Conservation (phyloP, 768 basidiomycete species). For the Tulasnella sp. region DNA sequence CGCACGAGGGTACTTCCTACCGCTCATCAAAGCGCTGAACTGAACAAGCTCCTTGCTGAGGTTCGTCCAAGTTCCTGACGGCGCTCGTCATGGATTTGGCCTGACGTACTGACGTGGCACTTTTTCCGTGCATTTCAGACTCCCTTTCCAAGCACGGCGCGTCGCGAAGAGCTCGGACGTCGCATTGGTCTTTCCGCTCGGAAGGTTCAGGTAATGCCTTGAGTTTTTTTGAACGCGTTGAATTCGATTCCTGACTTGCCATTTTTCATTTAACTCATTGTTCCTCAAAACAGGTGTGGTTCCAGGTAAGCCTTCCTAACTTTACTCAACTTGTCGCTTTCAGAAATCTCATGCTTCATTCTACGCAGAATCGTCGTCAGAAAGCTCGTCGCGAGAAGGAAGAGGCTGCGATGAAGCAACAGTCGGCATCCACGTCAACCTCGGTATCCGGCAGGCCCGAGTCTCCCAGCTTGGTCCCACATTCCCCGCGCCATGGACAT, state of each 20-base stretch:
- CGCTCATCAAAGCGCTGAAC: conserved; percentile 17
- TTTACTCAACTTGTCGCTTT: background rate
- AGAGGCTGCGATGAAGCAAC: background rate
- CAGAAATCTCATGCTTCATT: background rate
- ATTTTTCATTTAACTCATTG: background rate
- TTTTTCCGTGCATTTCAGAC: conserved; percentile 11
- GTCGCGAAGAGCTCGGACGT: conserved; percentile 17
- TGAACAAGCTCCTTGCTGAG: conserved; percentile 20
- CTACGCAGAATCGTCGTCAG: conserved; percentile 21
- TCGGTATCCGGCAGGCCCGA: background rate
- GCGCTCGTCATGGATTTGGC: background rate
- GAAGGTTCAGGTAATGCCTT: conserved; percentile 18
- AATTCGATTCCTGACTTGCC: background rate
- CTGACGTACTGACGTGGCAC: background rate
- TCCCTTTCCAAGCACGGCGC: conserved; percentile 16
- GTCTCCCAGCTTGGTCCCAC: background rate
- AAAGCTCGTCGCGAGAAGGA: conserved; percentile 21
- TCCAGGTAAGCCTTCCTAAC: conserved; percentile 12
- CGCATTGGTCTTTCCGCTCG: conserved; percentile 23
- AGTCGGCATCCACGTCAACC: background rate
- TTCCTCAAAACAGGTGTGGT: conserved; percentile 18
- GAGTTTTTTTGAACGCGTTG: background rate
- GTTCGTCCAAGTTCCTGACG: conserved; percentile 11
- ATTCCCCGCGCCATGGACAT: background rate
- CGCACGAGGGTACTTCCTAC: conserved; percentile 20